Percentiles rank a stretch among this genome's conserved stretches.
phyloP scores from a whole-genome alignment of 2,329 filamentous ascomycete species.

The Colletotrichum siamense region DNA sequence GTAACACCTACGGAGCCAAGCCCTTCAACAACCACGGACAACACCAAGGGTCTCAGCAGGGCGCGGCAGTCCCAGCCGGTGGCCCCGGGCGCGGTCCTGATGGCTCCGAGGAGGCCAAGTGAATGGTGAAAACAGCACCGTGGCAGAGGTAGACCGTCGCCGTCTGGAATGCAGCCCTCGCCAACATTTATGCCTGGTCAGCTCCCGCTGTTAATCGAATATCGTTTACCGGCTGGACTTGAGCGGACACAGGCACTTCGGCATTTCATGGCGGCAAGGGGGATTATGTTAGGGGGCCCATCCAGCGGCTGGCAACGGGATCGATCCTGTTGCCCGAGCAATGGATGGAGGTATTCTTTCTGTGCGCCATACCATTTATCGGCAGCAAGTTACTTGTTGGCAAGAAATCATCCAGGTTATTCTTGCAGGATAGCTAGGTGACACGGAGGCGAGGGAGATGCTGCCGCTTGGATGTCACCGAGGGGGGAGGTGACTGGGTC shows the following conservation, averaged over 20 bases:
- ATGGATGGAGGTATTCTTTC: background rate
- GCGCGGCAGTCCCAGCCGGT: conserved; percentile 39
- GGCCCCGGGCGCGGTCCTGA: conserved; percentile 39
- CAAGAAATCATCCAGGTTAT: background rate
- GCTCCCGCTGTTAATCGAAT: background rate
- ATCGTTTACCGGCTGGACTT: background rate
- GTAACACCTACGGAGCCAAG: conserved; percentile 57
- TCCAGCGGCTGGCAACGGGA: background rate
- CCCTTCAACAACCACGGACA: conserved; percentile 43
- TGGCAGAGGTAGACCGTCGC: background rate
- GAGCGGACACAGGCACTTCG: background rate
- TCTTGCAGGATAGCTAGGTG: background rate
- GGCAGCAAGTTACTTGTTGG: background rate
- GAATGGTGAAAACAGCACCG: conserved; percentile 22
- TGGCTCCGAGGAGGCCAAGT: conserved; percentile 51
- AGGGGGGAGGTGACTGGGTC: background rate
- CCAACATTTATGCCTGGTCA: background rate
- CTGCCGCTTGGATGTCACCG: background rate
- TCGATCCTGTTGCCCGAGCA: background rate
- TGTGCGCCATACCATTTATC: background rate
- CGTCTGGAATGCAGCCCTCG: background rate
- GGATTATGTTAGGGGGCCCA: background rate
- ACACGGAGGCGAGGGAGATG: background rate
- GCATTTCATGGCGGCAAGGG: background rate
- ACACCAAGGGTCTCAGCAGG: conserved; percentile 46